Base-by-base conservation (phyloP, 2,329 filamentous ascomycete genomes). In the Blumeria graminis region DNA sequence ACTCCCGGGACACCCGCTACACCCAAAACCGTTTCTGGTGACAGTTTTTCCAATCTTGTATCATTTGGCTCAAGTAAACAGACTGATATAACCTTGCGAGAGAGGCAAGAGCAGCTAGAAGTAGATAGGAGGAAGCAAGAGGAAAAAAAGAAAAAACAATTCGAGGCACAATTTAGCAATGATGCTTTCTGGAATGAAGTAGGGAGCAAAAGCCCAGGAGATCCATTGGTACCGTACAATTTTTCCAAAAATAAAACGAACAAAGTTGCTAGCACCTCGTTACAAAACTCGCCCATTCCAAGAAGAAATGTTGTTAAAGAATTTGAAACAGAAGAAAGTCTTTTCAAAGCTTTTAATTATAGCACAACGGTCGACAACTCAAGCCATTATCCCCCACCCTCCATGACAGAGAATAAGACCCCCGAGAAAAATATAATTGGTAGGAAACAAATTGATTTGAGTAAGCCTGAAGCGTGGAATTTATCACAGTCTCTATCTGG, bases 21-120 rank as follows among this genome's bases (percentile, higher is more conserved):
- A 1, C 57, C 68, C 67, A 67, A 80, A 71, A 60, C 68, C 65
- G 63, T 68, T 3, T 69, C 73, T 11, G 61, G 71, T 58, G 86
- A 92, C 65, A 87, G 82, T 71, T 92, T 92, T 69, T 84, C 85
- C 64, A 84, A 81, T 63, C 72, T 92, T 55, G 73, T 88, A 59
- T 80, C 75, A 61, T 80, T 83, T 63, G 76, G 76, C 52, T 69
- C 75, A 34, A 69, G 70, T 46, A 68, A 68, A 56, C 77, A 75
- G 34, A 82, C 80, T 67, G 92, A 84, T 60, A 72, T 95, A 14
- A 83, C 79, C 59, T 70, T 94, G 61, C 78, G 84, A 61, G 86
- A 94, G 68, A 82, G 87, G 63, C 85, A 86, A 68, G 76, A 79
- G 60, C 78, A 77, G 58, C 68, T 83, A 39, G 75, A 80, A 60